These are phyloP conservation scores for Diplodia seriata DNA, from an alignment of 2,329 filamentous ascomycete genomes.

Conservation along the genomic window DNA sequence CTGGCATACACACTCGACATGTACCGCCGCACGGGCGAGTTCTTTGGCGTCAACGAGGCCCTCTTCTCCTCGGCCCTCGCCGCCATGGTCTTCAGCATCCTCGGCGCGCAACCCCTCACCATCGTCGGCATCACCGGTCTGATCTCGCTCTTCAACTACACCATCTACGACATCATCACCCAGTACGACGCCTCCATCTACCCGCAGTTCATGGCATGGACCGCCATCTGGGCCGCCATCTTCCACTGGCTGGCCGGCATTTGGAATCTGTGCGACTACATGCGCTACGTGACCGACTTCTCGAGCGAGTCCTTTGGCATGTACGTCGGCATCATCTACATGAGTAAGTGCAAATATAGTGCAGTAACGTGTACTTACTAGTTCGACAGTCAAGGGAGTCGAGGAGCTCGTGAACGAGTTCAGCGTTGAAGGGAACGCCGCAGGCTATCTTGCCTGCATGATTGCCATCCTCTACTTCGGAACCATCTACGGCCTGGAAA, in stretches of 20 bases:
- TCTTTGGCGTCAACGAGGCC: conserved; percentile 64
- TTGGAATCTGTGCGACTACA: conserved; percentile 63
- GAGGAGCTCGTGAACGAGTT: conserved; percentile 63
- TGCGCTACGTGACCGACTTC: conserved; percentile 66
- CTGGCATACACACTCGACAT: conserved; percentile 66
- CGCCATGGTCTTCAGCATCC: conserved; percentile 61
- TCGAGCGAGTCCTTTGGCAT: conserved; percentile 61
- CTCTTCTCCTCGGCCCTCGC: conserved; percentile 63
- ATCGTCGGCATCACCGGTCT: conserved; percentile 64
- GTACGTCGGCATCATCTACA: conserved; percentile 65
- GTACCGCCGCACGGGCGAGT: conserved; percentile 61
- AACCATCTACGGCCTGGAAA: conserved; percentile 59
- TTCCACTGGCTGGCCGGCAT: conserved; percentile 64
- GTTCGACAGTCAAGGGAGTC: conserved; percentile 58
- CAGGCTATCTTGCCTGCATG: conserved; percentile 58
- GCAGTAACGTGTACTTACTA: conserved; percentile 14
- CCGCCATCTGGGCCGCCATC: conserved; percentile 63
- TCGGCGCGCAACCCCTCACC: conserved; percentile 62
- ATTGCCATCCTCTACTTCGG: conserved; percentile 61
- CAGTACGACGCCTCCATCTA: conserved; percentile 59
- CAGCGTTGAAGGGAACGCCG: conserved; percentile 47
- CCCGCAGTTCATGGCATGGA: conserved; percentile 63
- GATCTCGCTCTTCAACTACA: conserved; percentile 63
- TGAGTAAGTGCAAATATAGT: conserved; percentile 45
- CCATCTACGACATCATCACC: conserved; percentile 63